A percentile compares a stretch with the other conserved stretches of the same genome.
Evolutionary conservation across 805 yeast genomes (phyloP).

Genomic region (Candida gorgasii): DNA sequence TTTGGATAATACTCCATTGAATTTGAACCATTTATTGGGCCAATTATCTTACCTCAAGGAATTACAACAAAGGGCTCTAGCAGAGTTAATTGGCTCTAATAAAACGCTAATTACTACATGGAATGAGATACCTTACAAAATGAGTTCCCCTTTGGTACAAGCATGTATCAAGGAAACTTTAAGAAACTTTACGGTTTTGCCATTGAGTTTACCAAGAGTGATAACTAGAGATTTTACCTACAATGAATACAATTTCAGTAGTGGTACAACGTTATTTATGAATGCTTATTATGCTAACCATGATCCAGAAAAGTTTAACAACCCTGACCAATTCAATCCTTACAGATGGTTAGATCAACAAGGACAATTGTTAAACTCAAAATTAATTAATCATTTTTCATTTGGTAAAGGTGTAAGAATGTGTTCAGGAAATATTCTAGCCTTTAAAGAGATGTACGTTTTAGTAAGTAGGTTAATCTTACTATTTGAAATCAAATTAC

Average conservation of each 20-base stretch:
- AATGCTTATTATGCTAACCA: conserved; percentile 73
- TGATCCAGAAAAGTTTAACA: conserved; percentile 44
- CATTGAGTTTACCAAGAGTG: conserved; percentile 63
- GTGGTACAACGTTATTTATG: conserved; percentile 58
- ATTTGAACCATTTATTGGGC: conserved; percentile 60
- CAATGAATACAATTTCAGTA: conserved; percentile 48
- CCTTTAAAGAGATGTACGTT: conserved; percentile 64
- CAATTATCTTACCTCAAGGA: conserved; percentile 44
- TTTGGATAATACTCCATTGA: conserved; percentile 68
- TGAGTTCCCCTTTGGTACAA: conserved; percentile 47
- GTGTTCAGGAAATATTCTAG: conserved; percentile 71
- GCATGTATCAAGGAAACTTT: conserved; percentile 67
- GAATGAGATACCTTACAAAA: conserved; percentile 23
- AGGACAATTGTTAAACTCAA: conserved; percentile 15
- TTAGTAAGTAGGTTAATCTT: conserved; percentile 54
- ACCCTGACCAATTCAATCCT: conserved; percentile 53
- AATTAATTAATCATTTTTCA: conserved; percentile 43
- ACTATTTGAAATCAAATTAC: conserved; percentile 49
- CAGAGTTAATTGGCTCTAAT: conserved; percentile 31
- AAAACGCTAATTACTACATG: conserved; percentile 29
- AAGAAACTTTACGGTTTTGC: conserved; percentile 64
- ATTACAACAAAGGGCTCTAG: conserved; percentile 47
- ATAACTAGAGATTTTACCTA: conserved; percentile 53
- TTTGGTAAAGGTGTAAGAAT: conserved; percentile 73
- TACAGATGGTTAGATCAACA: conserved; percentile 46